These are phyloP conservation scores for Xylariaceae sp. DNA, from an alignment of 2,329 filamentous ascomycete genomes.

Conservation along the genomic window DNA sequence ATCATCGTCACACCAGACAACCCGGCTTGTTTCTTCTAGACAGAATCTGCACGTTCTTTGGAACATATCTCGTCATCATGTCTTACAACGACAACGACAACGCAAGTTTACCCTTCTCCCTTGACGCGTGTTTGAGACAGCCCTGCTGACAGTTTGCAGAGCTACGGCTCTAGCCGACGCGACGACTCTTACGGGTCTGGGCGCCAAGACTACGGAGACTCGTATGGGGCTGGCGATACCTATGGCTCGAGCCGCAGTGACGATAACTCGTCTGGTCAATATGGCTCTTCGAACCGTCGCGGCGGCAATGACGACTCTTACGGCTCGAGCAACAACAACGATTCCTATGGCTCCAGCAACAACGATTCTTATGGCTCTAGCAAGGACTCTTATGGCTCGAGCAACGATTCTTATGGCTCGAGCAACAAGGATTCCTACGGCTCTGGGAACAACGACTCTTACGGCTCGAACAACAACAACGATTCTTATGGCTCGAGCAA, in stretches of 20 bases:
- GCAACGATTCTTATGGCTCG: neutral
- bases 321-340: constrained; percentile 15
- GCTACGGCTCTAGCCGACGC: constrained; percentile 22
- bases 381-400: neutral
- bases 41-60: neutral
- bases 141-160: constrained; percentile 14
- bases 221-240: constrained; percentile 13
- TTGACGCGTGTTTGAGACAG: neutral
- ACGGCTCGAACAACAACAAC: neutral
- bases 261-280: constrained; percentile 26
- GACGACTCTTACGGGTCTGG: constrained; percentile 12
- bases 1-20: neutral
- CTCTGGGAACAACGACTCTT: neutral
- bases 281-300: neutral
- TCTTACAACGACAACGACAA: constrained; percentile 44
- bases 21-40: neutral
- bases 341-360: constrained; percentile 15
- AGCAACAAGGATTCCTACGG: neutral
- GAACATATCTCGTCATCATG: constrained; percentile 31
- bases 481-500: constrained; percentile 4
- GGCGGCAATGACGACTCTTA: constrained; percentile 16
- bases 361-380: constrained; percentile 20
- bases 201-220: constrained; percentile 9
- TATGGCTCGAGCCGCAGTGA: constrained; percentile 30
- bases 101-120: constrained; percentile 26